Conservation (phyloP, 495 filamentous ascomycete species). For the Podospora tetraspora region DNA sequence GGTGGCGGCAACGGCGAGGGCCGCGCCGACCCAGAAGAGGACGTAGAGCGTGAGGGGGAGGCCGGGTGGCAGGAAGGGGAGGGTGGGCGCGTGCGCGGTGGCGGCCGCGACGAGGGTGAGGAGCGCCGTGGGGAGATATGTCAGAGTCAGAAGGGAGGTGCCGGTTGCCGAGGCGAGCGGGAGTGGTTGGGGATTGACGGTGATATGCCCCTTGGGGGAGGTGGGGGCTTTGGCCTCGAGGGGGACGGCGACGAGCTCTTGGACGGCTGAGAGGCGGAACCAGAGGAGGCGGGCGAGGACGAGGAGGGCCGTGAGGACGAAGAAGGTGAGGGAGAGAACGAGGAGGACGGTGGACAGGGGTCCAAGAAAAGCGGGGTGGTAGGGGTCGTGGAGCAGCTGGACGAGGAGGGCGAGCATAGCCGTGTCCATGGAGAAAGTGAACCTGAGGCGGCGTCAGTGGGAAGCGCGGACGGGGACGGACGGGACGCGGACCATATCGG, state of each 20-base stretch:
- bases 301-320: constrained; percentile 4
- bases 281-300: constrained; percentile 9
- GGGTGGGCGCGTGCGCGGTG: constrained; percentile 1
- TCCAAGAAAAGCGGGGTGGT: constrained; percentile 1
- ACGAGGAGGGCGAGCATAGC: constrained; percentile 13
- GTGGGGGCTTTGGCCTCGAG: neutral
- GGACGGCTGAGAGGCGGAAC: neutral
- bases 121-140: constrained; percentile 8
- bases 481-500: constrained; percentile 1
- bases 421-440: constrained; percentile 14
- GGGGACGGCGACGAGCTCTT: neutral
- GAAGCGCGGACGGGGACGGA: neutral
- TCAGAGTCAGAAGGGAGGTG: neutral
- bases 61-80: neutral
- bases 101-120: constrained; percentile 12
- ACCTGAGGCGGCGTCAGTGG: neutral
- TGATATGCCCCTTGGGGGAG: neutral
- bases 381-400: constrained; percentile 1
- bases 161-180: neutral
- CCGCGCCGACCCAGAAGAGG: neutral
- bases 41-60: neutral
- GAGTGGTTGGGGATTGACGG: neutral
- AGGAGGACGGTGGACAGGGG: constrained; percentile 12
- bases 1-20: neutral
- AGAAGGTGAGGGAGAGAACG: constrained; percentile 10